Conservation (phyloP, 306 rosid genomes). For the Cucurbita moschata region DNA sequence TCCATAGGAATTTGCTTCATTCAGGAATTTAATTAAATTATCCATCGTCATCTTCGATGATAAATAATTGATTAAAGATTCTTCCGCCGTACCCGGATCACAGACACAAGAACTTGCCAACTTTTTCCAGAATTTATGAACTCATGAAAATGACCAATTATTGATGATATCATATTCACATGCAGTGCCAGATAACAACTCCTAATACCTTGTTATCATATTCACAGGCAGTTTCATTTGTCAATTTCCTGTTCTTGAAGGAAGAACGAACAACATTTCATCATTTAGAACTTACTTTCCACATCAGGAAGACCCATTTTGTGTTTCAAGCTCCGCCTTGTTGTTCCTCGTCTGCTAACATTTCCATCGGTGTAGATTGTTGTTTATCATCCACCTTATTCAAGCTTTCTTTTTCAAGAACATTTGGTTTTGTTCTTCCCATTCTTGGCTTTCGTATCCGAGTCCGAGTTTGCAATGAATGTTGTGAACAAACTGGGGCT, state of each 20-base stretch:
- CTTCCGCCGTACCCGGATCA: too few relatives aligned
- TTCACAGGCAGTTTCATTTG: neutral
- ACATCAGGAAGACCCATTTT: neutral
- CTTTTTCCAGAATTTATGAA: too few relatives aligned
- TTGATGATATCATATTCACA: too few relatives aligned
- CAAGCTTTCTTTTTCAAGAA: neutral
- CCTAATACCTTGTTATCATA: too few relatives aligned
- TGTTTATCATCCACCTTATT: neutral
- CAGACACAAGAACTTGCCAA: too few relatives aligned
- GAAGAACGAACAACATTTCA: neutral
- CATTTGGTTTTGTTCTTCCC: neutral
- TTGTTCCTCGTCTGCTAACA: neutral
- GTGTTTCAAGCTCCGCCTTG: constrained; percentile 1
- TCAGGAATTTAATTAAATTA: too few relatives aligned
- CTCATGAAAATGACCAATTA: too few relatives aligned
- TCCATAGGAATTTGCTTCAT: too few relatives aligned
- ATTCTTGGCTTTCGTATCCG: neutral
- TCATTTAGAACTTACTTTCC: neutral
- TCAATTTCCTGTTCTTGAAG: neutral
- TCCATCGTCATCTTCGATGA: too few relatives aligned
- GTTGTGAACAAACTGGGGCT: neutral
- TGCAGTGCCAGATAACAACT: too few relatives aligned
- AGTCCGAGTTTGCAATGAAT: neutral
- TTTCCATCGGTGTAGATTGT: neutral
- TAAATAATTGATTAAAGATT: too few relatives aligned